Evolutionary conservation across 176 grass and related monocot species (phyloP).

Genomic region (Aegilops umbellulata): DNA sequence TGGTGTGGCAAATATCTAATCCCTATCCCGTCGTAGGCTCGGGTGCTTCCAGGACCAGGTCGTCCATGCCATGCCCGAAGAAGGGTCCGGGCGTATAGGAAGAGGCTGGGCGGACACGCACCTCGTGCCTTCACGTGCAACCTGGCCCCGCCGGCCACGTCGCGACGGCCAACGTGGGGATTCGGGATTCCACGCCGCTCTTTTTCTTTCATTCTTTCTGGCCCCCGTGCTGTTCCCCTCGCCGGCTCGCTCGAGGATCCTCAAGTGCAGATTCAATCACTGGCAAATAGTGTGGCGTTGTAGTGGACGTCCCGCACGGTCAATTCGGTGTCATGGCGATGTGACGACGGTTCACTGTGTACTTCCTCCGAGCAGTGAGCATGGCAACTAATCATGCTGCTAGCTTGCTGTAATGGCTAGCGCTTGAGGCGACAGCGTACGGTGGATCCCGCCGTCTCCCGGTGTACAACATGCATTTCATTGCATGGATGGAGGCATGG

Average conservation of each 20-base stretch:
- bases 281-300: neutral
- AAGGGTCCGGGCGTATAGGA: neutral
- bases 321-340: neutral
- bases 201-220: neutral
- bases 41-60: neutral
- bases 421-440: neutral
- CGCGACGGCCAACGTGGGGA: neutral
- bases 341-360: neutral
- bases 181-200: neutral
- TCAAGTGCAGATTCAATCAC: neutral
- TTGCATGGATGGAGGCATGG: neutral
- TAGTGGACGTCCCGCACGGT: neutral
- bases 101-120: slow-evolving; percentile 49
- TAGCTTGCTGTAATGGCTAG: neutral
- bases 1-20: slow-evolving; percentile 32
- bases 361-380: neutral
- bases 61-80: neutral
- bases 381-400: neutral
- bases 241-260: neutral
- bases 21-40: neutral
- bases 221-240: neutral
- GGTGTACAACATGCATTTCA: neutral
- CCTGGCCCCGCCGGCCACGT: slow-evolving; percentile 13
- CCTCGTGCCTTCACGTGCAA: slow-evolving; percentile 76
- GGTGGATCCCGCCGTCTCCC: neutral